Base-by-base conservation (phyloP, 2,329 filamentous ascomycete species). In the Aspergillus sp. region DNA sequence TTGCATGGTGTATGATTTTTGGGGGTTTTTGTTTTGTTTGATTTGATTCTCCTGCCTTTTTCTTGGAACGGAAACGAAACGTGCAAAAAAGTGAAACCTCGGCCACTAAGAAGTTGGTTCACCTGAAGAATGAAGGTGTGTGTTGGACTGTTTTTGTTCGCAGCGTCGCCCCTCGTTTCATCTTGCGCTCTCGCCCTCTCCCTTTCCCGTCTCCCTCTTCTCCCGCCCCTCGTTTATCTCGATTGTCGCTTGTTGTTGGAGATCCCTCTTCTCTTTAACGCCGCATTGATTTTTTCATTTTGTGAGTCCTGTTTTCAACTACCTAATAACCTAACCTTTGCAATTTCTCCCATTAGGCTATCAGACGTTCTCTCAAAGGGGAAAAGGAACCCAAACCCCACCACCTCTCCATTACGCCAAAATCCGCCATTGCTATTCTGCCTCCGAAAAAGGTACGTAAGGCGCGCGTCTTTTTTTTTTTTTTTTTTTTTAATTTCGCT, bases 351-450 rank as follows among this genome's bases (percentile, higher is more conserved):
- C 54, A 42, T 50, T 80, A 92, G 89, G 89, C 88, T 75, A 85
- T 96, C 78, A 87, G 92, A 75, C 86, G 91, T 79, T 96, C 92
- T 63, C 90, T 96, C 79, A 96, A 96, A 81, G 89, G 90, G 76
- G 91, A 96, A 68, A 96, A 92, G 82, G 85, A 86, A 65, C 75
- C 79, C 63, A 86, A 88, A 74, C 86, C 63, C 63, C 63, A 66
- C 61, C 68, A 68, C 60, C 89, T 91, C 67, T 89, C 90, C 58
- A 90, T 96, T 67, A 87, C 89, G 16, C 89, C 90, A 64, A 96
- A 96, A 77, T 90, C 92, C 57, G 90, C 91, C 46, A 86, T 94
- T 65, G 92, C 92, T 55, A 96, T 96, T 72, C 86, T 95, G 26
- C 92, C 93, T 55, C 93, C 93, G 1, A 96, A 96, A 79, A 96